Evolutionary conservation across 1,284 basidiomycete species (phyloP).

Genomic region (Rhodofomes roseus): DNA sequence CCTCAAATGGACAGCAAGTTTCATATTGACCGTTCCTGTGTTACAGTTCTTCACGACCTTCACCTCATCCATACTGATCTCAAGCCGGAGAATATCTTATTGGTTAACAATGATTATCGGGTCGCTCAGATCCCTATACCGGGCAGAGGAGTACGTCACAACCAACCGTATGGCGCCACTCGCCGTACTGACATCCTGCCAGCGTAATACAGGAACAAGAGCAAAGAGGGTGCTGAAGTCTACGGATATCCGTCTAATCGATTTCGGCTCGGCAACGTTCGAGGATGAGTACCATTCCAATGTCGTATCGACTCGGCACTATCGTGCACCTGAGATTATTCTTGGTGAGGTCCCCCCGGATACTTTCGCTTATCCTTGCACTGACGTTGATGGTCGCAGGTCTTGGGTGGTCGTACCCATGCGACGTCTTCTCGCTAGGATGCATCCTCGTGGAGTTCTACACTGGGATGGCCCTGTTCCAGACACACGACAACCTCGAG

Average conservation of each 20-base stretch:
- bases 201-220: conserved; percentile 61
- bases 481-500: conserved; percentile 98
- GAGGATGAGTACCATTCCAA: conserved; percentile 98
- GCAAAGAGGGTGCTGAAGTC: conserved; percentile 77
- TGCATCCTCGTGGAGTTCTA: conserved; percentile 99
- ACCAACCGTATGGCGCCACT: not conserved
- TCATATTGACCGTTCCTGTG: conserved; percentile 3
- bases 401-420: conserved; percentile 97
- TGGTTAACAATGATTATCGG: conserved; percentile 83
- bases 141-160: conserved; percentile 45
- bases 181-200: conserved; percentile 3
- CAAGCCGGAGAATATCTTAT: conserved; percentile 97
- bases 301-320: conserved; percentile 97
- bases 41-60: conserved; percentile 86
- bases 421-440: conserved; percentile 97
- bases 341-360: conserved; percentile 60
- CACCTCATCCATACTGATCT: conserved; percentile 97
- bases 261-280: conserved; percentile 98
- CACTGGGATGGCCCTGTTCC: conserved; percentile 96
- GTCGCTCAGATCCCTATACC: conserved; percentile 52
- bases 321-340: conserved; percentile 99
- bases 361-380: not conserved
- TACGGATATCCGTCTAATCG: conserved; percentile 95
- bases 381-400: conserved; percentile 43
- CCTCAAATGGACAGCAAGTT: not conserved